A percentile compares a stretch with the other conserved stretches of the same genome.
These are phyloP conservation scores for Phyllostachys edulis DNA, from an alignment of 176 grass and related monocot genomes.

Conservation along the genomic window DNA sequence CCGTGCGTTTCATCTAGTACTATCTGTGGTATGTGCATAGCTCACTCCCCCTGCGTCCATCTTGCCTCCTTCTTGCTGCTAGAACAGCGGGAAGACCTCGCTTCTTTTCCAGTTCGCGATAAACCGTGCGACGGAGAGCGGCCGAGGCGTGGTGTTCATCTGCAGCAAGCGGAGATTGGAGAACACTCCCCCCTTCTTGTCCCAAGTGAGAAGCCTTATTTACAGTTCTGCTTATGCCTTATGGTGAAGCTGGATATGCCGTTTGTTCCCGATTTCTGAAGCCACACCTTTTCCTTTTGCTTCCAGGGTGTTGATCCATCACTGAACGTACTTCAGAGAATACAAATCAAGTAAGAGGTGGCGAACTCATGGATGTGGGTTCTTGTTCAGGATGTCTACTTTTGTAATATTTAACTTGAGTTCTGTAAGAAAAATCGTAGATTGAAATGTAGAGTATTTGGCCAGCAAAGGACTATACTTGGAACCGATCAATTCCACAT, in stretches of 20 bases:
- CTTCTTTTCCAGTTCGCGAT: slow-evolving; percentile 90
- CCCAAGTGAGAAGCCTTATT: slow-evolving; percentile 48
- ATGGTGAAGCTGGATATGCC: neutral
- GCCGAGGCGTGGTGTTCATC: slow-evolving; percentile 77
- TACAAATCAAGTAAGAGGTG: slow-evolving; percentile 78
- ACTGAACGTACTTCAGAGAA: slow-evolving; percentile 53
- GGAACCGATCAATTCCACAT: no score
- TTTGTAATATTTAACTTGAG: neutral
- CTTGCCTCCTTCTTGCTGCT: neutral
- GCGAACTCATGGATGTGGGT: neutral
- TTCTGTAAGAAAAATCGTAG: neutral
- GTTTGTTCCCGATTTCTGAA: slow-evolving; percentile 11
- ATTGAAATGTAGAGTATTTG: neutral
- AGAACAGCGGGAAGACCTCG: slow-evolving; percentile 79
- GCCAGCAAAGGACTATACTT: no score
- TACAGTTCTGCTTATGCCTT: neutral
- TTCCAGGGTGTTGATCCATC: slow-evolving; percentile 70
- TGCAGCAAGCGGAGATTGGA: slow-evolving; percentile 76
- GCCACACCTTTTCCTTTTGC: neutral
- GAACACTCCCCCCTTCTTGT: slow-evolving; percentile 74
- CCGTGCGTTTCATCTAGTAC: neutral
- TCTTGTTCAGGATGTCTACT: neutral
- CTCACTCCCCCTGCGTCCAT: neutral
- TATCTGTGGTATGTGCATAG: neutral
- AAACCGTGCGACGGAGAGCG: slow-evolving; percentile 58